phyloP scores from a whole-genome alignment of 2,329 filamentous ascomycete genomes.

The Chaetothyriales sp. region DNA sequence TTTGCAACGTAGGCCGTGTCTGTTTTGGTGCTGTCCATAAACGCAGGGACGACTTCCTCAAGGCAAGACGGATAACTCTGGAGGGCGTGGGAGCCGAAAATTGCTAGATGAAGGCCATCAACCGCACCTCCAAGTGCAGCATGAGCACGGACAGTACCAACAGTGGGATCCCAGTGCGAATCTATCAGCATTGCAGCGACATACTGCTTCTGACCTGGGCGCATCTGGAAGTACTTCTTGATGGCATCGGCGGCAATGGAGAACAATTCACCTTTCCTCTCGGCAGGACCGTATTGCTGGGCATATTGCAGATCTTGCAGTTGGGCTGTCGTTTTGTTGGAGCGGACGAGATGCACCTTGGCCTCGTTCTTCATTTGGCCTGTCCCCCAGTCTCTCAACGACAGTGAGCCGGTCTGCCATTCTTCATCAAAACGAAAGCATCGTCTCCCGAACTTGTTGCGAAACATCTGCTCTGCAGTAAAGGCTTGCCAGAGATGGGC shows the following conservation, averaged over 20 bases:
- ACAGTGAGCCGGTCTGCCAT: constrained; percentile 75
- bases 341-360: constrained; percentile 72
- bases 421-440: constrained; percentile 89
- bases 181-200: constrained; percentile 80
- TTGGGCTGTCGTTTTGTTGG: constrained; percentile 71
- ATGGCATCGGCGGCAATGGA: constrained; percentile 65
- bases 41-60: constrained; percentile 79
- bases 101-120: constrained; percentile 65
- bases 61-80: constrained; percentile 82
- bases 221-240: constrained; percentile 59
- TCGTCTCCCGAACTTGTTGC: constrained; percentile 72
- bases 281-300: constrained; percentile 60
- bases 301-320: constrained; percentile 64
- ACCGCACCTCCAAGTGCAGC: constrained; percentile 61
- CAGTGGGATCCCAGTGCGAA: constrained; percentile 66
- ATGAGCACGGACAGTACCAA: constrained; percentile 62
- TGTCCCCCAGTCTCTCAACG: constrained; percentile 55
- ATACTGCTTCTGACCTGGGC: constrained; percentile 69
- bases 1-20: constrained; percentile 71
- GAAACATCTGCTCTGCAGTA: constrained; percentile 90
- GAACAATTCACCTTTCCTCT: constrained; percentile 60
- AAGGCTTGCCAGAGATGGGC: constrained; percentile 96
- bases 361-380: constrained; percentile 79
- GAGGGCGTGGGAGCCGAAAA: constrained; percentile 84
- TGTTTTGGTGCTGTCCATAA: constrained; percentile 79